These are phyloP conservation scores for Pachysolen tannophilus DNA, from an alignment of 805 yeast species.

Conservation along the genomic window DNA sequence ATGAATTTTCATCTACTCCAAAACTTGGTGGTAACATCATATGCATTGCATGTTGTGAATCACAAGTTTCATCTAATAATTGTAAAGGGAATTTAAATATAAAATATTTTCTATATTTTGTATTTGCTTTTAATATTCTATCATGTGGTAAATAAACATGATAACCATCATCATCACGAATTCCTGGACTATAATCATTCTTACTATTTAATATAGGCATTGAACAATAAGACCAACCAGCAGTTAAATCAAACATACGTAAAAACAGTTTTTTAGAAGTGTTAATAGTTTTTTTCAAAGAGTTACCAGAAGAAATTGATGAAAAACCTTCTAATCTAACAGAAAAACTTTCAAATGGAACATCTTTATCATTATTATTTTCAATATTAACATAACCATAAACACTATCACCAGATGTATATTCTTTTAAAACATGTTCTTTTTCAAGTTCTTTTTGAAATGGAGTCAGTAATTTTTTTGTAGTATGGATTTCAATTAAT, in stretches of 20 bases:
- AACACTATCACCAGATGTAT: constrained; percentile 59
- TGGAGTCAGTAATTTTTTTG: not conserved
- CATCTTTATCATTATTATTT: constrained; percentile 29
- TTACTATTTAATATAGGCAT: not conserved
- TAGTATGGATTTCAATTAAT: not conserved
- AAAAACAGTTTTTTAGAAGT: constrained; percentile 24
- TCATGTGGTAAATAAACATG: constrained; percentile 28
- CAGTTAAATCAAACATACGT: constrained; percentile 43
- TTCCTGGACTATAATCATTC: too few relatives aligned
- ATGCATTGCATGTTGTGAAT: constrained; percentile 32
- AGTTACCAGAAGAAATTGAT: constrained; percentile 17
- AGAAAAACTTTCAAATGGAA: constrained; percentile 57
- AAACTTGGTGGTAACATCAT: constrained; percentile 32
- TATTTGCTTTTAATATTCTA: constrained; percentile 39
- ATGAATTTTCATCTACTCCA: constrained; percentile 24
- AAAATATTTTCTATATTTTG: constrained; percentile 48
- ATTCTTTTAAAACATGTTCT: constrained; percentile 39
- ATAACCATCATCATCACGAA: constrained; percentile 15
- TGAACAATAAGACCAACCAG: constrained; percentile 37
- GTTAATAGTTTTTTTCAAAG: constrained; percentile 11
- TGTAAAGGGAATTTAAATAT: constrained; percentile 50
- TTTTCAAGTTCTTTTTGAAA: not conserved
- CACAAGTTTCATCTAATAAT: constrained; percentile 44
- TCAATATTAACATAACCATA: constrained; percentile 45
- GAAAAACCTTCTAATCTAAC: constrained; percentile 47